A percentile compares a stretch with the other conserved stretches of the same genome.
Evolutionary conservation across 768 basidiomycete genomes (phyloP).

Genomic region (Leucosporidium creatinivorum): DNA sequence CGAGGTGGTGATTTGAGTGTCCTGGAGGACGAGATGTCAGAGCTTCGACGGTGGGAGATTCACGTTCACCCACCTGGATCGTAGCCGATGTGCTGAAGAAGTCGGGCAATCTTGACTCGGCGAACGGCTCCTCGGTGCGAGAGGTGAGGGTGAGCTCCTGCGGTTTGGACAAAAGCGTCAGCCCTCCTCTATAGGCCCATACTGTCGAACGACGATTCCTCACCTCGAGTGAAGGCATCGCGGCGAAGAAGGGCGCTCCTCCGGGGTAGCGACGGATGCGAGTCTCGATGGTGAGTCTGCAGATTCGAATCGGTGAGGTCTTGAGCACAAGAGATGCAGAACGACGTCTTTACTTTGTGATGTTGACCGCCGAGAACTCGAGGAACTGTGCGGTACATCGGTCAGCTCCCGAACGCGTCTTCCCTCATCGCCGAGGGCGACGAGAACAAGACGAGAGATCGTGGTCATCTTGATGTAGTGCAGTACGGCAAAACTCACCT

Average conservation of each 20-base stretch:
- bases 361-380: conserved; percentile 22
- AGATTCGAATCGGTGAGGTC: no score
- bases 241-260: conserved; percentile 14
- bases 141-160: conserved; percentile 6
- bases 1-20: background rate
- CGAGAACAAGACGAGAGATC: background rate
- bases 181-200: no score
- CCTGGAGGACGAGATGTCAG: no score
- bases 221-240: background rate
- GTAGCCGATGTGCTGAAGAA: conserved; percentile 1
- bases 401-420: background rate
- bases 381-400: conserved; percentile 6
- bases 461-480: no score
- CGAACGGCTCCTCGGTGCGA: background rate
- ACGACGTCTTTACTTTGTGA: background rate
- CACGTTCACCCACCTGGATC: no score
- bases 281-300: background rate
- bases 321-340: no score
- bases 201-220: no score
- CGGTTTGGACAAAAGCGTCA: no score
- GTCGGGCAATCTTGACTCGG: conserved; percentile 6
- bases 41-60: no score
- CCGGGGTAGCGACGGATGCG: conserved; percentile 10
- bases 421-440: background rate
- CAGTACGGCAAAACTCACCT: background rate